phyloP scores from a whole-genome alignment of 495 filamentous ascomycete species.

The Aspergillus hancockii region DNA sequence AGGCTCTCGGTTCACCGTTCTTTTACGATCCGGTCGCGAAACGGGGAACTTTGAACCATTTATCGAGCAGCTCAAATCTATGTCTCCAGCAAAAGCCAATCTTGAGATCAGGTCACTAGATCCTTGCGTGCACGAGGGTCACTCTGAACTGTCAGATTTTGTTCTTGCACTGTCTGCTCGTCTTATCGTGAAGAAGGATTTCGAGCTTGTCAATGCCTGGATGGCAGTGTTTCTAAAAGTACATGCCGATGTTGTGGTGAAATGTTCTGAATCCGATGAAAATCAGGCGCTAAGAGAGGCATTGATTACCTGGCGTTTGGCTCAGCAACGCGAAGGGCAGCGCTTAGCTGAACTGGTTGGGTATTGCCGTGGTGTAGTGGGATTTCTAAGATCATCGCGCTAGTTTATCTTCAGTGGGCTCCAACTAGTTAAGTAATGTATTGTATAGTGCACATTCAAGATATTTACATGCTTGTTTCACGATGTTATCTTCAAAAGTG shows the following conservation, averaged over 20 bases:
- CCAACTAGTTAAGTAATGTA: neutral
- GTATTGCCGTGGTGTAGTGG: conserved; percentile 85
- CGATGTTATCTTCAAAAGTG: neutral
- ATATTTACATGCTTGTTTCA: neutral
- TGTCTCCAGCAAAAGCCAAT: conserved; percentile 80
- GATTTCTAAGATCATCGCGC: conserved; percentile 72
- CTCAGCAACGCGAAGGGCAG: conserved; percentile 66
- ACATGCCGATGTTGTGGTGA: conserved; percentile 61
- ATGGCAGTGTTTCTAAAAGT: conserved; percentile 87
- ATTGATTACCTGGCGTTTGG: conserved; percentile 63
- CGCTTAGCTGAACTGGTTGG: conserved; percentile 77
- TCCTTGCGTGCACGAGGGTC: conserved; percentile 38
- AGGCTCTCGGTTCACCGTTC: conserved; percentile 55
- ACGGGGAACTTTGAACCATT: conserved; percentile 54
- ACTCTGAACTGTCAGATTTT: conserved; percentile 66
- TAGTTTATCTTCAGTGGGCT: conserved; percentile 12
- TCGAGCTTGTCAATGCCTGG: conserved; percentile 93
- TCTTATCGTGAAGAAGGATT: conserved; percentile 69
- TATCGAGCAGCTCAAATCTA: conserved; percentile 72
- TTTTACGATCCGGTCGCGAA: conserved; percentile 47
- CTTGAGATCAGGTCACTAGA: conserved; percentile 83
- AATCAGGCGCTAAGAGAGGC: conserved; percentile 47
- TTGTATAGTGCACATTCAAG: neutral
- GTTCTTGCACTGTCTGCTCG: conserved; percentile 71
- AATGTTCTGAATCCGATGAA: conserved; percentile 46